phyloP scores from a whole-genome alignment of 768 basidiomycete species.

The Mycena filopes region DNA sequence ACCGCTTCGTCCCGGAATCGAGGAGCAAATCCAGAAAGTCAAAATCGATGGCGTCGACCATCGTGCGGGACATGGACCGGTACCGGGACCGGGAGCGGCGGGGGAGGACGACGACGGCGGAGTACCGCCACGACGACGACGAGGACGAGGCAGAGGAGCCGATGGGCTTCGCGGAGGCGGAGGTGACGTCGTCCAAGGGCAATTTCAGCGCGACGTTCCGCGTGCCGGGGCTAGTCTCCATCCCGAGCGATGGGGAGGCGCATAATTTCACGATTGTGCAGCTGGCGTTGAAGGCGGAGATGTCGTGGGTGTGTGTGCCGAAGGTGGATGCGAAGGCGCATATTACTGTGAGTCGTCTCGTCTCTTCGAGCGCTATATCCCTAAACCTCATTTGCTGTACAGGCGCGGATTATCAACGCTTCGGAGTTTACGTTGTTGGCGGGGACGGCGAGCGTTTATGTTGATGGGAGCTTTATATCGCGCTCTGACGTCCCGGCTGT shows the following conservation, averaged over 20 bases:
- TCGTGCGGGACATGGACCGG: too few species aligned
- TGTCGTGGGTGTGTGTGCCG: conserved; percentile 44
- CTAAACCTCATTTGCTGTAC: background rate
- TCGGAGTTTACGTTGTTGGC: conserved; percentile 41
- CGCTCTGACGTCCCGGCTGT: conserved; percentile 37
- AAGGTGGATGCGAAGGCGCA: conserved; percentile 40
- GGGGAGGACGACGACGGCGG: background rate
- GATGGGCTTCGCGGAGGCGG: conserved; percentile 8
- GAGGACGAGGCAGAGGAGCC: background rate
- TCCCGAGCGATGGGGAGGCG: conserved; percentile 40
- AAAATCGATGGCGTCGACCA: too few species aligned
- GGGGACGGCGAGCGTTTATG: conserved; percentile 41
- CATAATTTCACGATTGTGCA: conserved; percentile 44
- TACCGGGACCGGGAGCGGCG: background rate
- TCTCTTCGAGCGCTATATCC: too few species aligned
- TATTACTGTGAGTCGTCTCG: conserved; percentile 34
- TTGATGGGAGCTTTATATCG: conserved; percentile 45
- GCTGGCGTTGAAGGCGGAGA: conserved; percentile 34
- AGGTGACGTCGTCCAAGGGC: conserved; percentile 33
- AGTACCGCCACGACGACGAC: background rate
- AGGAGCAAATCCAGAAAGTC: too few species aligned
- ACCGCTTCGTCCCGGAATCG: too few species aligned
- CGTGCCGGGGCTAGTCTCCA: conserved; percentile 38
- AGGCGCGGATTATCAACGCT: conserved; percentile 44
- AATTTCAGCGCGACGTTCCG: conserved; percentile 43